phyloP scores from a whole-genome alignment of 2,329 filamentous ascomycete genomes.

The Sphaerostilbella broomeana region DNA sequence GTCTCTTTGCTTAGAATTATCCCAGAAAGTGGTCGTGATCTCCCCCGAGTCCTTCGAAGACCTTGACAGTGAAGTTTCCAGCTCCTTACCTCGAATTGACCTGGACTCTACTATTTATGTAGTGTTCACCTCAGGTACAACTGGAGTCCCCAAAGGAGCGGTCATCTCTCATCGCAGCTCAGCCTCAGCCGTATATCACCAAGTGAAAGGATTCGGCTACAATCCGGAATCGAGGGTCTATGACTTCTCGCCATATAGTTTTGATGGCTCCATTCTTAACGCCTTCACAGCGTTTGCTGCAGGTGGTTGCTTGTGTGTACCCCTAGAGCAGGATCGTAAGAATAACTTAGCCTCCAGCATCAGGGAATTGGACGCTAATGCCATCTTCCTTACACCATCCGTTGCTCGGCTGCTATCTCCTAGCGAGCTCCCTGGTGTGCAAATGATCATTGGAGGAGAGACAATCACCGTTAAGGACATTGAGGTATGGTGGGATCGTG shows the following conservation, averaged over 20 bases:
- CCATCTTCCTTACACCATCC: conserved; percentile 13
- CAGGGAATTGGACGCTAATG: neutral
- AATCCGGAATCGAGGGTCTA: conserved; percentile 6
- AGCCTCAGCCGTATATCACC: conserved; percentile 1
- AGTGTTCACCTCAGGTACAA: conserved; percentile 48
- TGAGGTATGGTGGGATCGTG: conserved; percentile 7
- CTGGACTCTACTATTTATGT: conserved; percentile 23
- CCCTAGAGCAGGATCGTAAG: conserved; percentile 15
- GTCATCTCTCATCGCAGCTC: conserved; percentile 20
- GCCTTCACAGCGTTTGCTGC: conserved; percentile 8
- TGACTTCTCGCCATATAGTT: conserved; percentile 18
- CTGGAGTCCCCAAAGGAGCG: conserved; percentile 43
- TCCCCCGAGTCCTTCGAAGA: neutral
- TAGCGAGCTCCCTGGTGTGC: conserved; percentile 7
- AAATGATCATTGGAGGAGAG: conserved; percentile 16
- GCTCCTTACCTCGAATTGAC: conserved; percentile 21
- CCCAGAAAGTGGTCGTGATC: neutral
- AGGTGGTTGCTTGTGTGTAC: conserved; percentile 18
- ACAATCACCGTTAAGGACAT: conserved; percentile 7
- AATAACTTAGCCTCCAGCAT: conserved; percentile 12
- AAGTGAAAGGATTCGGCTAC: conserved; percentile 4
- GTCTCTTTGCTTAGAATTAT: neutral
- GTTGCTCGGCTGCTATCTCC: conserved; percentile 13
- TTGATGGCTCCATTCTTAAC: conserved; percentile 15
- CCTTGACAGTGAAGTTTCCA: conserved; percentile 12